phyloP scores from a whole-genome alignment of 257 asterid species.

The Ajuga chamaepitys region DNA sequence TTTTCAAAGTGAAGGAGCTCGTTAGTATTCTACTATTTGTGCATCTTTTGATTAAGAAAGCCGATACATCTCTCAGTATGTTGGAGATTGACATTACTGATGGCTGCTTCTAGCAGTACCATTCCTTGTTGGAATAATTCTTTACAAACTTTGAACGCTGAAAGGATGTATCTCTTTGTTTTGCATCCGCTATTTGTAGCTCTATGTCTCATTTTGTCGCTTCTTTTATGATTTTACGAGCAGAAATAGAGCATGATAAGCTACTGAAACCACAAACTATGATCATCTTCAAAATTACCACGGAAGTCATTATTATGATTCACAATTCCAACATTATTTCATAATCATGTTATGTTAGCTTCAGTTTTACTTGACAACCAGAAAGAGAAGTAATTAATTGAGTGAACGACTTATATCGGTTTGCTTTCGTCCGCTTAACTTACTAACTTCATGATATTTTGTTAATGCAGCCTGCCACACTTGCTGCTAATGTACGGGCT shows the following conservation, averaged over 20 bases:
- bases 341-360: not conserved
- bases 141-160: not conserved
- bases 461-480: slow-evolving; percentile 70
- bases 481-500: slow-evolving; percentile 81
- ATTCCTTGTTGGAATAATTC: not conserved
- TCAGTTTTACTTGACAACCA: slow-evolving; percentile 9
- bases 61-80: not conserved
- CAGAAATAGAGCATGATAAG: not conserved
- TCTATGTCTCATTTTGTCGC: not conserved
- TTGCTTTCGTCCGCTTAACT: not conserved
- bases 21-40: not conserved
- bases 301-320: not conserved
- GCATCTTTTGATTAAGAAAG: not conserved
- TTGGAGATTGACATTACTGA: not conserved
- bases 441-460: slow-evolving; percentile 7
- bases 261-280: not conserved
- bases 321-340: not conserved
- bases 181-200: not conserved
- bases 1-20: not conserved
- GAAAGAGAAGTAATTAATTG: not conserved
- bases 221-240: not conserved
- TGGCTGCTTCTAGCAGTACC: not conserved
- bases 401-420: not conserved
- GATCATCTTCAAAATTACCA: not conserved
- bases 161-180: not conserved